Base-by-base conservation (phyloP, 202 grass and related monocot species). In the Digitaria exilis region DNA sequence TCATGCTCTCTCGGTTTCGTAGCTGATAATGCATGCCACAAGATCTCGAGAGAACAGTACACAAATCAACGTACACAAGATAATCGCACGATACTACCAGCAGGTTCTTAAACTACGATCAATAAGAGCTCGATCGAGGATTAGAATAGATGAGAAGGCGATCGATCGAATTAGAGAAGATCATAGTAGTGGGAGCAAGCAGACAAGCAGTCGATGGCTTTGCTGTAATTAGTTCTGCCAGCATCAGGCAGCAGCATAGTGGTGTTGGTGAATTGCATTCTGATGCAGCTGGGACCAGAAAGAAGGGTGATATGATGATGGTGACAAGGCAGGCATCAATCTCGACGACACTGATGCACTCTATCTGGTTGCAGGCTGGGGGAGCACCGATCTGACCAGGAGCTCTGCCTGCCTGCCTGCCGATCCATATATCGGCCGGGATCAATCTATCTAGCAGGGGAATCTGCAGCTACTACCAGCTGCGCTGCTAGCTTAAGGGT, bases 351-450 rank as follows among this genome's bases (percentile, higher is more conserved):
- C 41, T 2, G 13, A 17, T 44, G 41, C 28, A 70, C 10, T 70
- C 42, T 24, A 70, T 70, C 67, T 28, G 24, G 68, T 71, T 71
- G 14, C 68, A 49, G 43, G 24, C 4, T 42, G 2, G 2, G 68
- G 43, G 43, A 29, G 29, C 68, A 71, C 43, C 0, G 69, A 30
- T 49, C 69, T 49, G 69, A 71, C 69, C 69, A 49, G 67, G 67
- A 48, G 68, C 24, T 49, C 42, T 46, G n/a, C n/a, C n/a, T n/a
- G n/a, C n/a, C n/a, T n/a, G n/a, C n/a, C 37, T 39, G 42, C 39
- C 65, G 19, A 28, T 30, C 2, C 28, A 2, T 18, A 1, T 4
- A 42, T 24, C 18, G 18, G 6, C 21, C 2, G 62, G 31, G 62
- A 65, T 65, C 62, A 37, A 65, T 30, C 51, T 21, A n/a, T 4